phyloP scores from a whole-genome alignment of 305 asterid species.

The Fraxinus latifolia region DNA sequence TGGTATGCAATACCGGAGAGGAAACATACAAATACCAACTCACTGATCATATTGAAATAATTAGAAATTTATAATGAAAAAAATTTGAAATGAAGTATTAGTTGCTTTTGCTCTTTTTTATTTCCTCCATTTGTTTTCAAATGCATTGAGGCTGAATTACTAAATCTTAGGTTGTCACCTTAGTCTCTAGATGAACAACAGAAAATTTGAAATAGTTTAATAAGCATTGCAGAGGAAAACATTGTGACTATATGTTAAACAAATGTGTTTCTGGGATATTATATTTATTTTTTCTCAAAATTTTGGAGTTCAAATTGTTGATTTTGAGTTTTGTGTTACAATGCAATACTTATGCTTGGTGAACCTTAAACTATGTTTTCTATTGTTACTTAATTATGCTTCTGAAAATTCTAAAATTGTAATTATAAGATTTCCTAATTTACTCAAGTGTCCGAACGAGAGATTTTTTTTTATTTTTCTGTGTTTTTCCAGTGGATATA shows the following conservation, averaged over 20 bases:
- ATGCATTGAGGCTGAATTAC: not conserved
- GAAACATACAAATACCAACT: not conserved
- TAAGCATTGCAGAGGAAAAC: not conserved
- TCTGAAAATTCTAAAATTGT: too few species aligned
- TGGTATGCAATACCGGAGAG: not conserved
- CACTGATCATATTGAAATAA: not conserved
- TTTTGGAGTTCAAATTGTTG: not conserved
- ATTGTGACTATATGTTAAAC: not conserved
- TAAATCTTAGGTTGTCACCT: not conserved
- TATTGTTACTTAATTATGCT: too few species aligned
- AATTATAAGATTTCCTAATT: not conserved
- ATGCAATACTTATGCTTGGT: not conserved
- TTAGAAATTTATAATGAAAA: not conserved
- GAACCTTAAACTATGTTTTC: not conserved
- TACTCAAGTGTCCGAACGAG: not conserved
- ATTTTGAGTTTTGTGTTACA: not conserved
- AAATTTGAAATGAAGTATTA: not conserved
- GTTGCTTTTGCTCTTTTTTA: not conserved
- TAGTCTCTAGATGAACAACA: not conserved
- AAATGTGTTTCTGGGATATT: not conserved
- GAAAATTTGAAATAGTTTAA: not conserved
- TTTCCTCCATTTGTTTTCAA: not conserved
- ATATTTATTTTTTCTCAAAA: not conserved
- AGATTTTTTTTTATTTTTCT: not conserved
- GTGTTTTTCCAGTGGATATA: not conserved